Conservation (phyloP, 495 filamentous ascomycete species). For the Echria macrotheca region DNA sequence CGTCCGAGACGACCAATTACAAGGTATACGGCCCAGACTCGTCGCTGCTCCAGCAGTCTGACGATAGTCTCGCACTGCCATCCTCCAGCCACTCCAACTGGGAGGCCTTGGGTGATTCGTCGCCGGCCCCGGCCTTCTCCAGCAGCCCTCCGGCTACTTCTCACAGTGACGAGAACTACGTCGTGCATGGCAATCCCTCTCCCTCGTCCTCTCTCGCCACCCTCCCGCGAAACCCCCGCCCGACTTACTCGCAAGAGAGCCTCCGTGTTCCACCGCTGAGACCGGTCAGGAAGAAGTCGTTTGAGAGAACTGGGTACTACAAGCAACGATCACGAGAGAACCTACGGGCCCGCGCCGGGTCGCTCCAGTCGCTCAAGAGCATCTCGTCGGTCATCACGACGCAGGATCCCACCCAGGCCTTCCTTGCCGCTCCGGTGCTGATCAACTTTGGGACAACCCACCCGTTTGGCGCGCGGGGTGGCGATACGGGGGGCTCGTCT, state of each 20-base stretch:
- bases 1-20: slow-evolving; percentile 50
- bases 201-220: slow-evolving; percentile 31
- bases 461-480: slow-evolving; percentile 9
- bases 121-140: slow-evolving; percentile 23
- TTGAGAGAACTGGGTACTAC: slow-evolving; percentile 43
- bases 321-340: slow-evolving; percentile 44
- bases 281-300: slow-evolving; percentile 37
- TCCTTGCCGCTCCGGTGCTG: slow-evolving; percentile 26
- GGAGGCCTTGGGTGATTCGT: slow-evolving; percentile 36
- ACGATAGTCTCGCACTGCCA: slow-evolving; percentile 31
- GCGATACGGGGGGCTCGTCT: slow-evolving; percentile 10
- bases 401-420: slow-evolving; percentile 36
- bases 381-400: slow-evolving; percentile 41
- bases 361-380: slow-evolving; percentile 41
- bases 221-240: slow-evolving; percentile 23
- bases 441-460: slow-evolving; percentile 19
- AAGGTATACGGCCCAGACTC: slow-evolving; percentile 40
- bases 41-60: slow-evolving; percentile 26
- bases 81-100: slow-evolving; percentile 37
- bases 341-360: slow-evolving; percentile 41
- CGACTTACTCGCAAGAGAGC: slow-evolving; percentile 51
- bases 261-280: slow-evolving; percentile 47
- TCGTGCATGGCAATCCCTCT: slow-evolving; percentile 40
- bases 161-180: slow-evolving; percentile 37
- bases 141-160: slow-evolving; percentile 25